Percentiles rank a stretch among this genome's conserved stretches.
These are phyloP conservation scores for Diplodia mutila DNA, from an alignment of 2,329 filamentous ascomycete genomes.

Conservation along the genomic window DNA sequence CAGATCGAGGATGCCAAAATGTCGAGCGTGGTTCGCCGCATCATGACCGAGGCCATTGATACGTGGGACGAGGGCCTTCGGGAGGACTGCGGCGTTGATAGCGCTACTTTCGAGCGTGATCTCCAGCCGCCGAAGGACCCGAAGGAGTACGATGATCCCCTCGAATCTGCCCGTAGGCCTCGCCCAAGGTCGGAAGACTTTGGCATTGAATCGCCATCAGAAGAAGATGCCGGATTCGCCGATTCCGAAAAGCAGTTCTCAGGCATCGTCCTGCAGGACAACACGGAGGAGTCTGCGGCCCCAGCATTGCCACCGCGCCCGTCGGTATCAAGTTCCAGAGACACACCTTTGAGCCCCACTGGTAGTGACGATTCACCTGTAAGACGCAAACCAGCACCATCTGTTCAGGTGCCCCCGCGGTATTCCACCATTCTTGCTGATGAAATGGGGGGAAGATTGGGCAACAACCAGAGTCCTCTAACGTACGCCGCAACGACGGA, in stretches of 20 bases:
- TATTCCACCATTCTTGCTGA: conserved; percentile 51
- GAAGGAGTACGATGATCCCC: conserved; percentile 54
- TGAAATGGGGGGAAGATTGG: conserved; percentile 30
- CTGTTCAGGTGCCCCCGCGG: conserved; percentile 46
- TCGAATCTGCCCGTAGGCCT: conserved; percentile 37
- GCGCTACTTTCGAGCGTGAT: conserved; percentile 43
- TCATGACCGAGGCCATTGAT: conserved; percentile 54
- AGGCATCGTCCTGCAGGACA: conserved; percentile 50
- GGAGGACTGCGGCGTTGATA: conserved; percentile 46
- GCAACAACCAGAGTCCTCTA: conserved; percentile 42
- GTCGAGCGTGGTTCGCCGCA: conserved; percentile 54
- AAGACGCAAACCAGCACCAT: conserved; percentile 48
- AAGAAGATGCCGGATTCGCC: conserved; percentile 31
- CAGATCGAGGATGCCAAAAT: conserved; percentile 60
- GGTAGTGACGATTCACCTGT: conserved; percentile 33
- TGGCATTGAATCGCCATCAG: conserved; percentile 25
- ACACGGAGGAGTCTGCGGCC: conserved; percentile 38
- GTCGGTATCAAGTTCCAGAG: conserved; percentile 12
- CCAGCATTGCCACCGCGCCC: conserved; percentile 47
- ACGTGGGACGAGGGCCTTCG: conserved; percentile 50
- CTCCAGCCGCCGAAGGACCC: conserved; percentile 45
- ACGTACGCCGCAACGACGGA: conserved; percentile 46
- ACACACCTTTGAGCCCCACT: conserved; percentile 17
- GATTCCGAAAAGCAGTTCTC: conserved; percentile 43
- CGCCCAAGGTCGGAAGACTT: conserved; percentile 27